A percentile compares a stretch with the other conserved stretches of the same genome.
These are phyloP conservation scores for Cystobasidiopsis lactophilus DNA, from an alignment of 768 basidiomycete species.

Conservation along the genomic window DNA sequence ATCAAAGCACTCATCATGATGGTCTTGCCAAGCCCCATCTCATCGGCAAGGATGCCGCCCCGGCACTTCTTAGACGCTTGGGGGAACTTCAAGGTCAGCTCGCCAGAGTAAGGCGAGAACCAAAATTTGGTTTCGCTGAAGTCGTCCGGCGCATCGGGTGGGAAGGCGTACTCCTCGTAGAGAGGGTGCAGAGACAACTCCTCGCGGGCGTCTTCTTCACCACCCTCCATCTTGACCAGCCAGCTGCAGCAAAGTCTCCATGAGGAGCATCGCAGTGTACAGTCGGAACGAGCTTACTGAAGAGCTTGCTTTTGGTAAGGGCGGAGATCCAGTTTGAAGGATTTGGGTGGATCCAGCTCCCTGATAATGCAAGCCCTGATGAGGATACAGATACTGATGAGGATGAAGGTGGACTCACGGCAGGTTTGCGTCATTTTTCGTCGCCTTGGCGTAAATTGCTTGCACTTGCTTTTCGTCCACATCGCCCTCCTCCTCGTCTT, in stretches of 20 bases:
- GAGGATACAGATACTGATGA: background rate
- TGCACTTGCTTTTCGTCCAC: conserved; percentile 6
- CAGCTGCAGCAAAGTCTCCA: too few species aligned
- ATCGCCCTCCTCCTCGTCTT: conserved; percentile 5
- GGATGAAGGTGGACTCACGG: conserved; percentile 18
- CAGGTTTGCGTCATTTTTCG: conserved; percentile 52
- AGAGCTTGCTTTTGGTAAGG: conserved; percentile 89
- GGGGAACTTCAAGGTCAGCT: conserved; percentile 66
- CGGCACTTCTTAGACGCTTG: conserved; percentile 49
- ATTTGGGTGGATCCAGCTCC: conserved; percentile 24
- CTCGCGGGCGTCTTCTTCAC: conserved; percentile 42
- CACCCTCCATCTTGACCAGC: conserved; percentile 74
- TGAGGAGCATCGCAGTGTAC: too few species aligned
- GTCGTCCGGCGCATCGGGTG: conserved; percentile 48
- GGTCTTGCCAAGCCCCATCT: conserved; percentile 86
- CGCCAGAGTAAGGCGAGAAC: conserved; percentile 68
- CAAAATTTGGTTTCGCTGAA: conserved; percentile 35
- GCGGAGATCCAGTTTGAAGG: conserved; percentile 38
- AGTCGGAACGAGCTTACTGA: too few species aligned
- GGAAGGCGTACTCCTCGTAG: conserved; percentile 79
- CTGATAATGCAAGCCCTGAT: conserved; percentile 13
- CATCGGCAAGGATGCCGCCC: conserved; percentile 75
- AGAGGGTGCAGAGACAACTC: conserved; percentile 71
- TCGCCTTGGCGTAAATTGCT: conserved; percentile 38
- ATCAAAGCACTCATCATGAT: conserved; percentile 28